Conservation (phyloP, 805 yeast genomes). For the Jamesozyma jinghongensis region DNA sequence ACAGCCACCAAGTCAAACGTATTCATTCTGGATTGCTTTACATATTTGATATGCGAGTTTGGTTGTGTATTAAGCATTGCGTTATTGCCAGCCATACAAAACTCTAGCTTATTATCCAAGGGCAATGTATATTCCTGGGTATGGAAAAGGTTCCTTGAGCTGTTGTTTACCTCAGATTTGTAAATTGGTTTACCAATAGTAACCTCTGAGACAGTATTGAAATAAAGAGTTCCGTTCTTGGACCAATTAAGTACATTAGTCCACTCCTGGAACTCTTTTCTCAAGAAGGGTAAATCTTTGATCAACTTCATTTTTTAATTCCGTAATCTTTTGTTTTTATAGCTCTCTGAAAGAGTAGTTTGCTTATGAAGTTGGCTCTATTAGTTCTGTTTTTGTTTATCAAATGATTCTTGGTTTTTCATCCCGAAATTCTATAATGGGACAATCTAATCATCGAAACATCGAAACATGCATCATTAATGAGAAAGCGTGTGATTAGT, state of each 20-base stretch:
- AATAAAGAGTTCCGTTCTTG: constrained; percentile 23
- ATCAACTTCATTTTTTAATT: constrained; percentile 20
- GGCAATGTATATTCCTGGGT: constrained; percentile 17
- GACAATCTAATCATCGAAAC: too few species aligned
- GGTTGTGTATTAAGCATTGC: constrained; percentile 25
- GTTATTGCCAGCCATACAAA: constrained; percentile 16
- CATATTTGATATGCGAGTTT: constrained; percentile 13
- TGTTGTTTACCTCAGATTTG: constrained; percentile 9
- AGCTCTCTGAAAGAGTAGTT: too few species aligned
- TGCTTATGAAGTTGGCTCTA: too few species aligned
- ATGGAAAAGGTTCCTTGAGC: constrained; percentile 21
- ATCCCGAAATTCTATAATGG: too few species aligned
- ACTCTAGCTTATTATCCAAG: constrained; percentile 23
- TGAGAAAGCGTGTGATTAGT: too few species aligned
- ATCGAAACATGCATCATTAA: too few species aligned
- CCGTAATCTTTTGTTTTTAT: too few species aligned
- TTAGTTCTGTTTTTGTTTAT: too few species aligned
- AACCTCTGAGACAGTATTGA: constrained; percentile 22
- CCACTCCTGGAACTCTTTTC: constrained; percentile 26
- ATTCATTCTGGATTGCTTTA: constrained; percentile 16
- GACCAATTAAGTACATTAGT: constrained; percentile 23
- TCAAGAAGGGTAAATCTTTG: constrained; percentile 20
- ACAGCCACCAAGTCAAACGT: constrained; percentile 17
- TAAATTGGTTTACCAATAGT: constrained; percentile 24
- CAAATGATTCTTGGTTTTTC: too few species aligned